Base-by-base conservation (phyloP, 2,329 filamentous ascomycete genomes). In the Paramyrothecium roridum region DNA sequence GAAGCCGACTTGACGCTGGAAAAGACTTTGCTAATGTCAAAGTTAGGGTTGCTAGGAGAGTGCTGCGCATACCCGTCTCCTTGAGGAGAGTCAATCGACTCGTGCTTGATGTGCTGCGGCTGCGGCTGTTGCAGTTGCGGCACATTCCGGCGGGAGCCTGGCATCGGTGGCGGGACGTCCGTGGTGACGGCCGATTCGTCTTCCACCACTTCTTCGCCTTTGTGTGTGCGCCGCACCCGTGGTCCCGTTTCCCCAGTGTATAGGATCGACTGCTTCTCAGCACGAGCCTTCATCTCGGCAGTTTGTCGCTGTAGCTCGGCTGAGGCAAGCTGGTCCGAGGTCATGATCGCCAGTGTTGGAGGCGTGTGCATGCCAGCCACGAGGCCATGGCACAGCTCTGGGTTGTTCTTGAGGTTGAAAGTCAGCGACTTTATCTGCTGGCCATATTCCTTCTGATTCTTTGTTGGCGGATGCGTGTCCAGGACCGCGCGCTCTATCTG, bases 171-270 rank as follows among this genome's bases (percentile, higher is more conserved):
- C 10, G 69, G 69, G n/a, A 67, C 65, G 22, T 75, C 30, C 19
- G 33, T 51, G 19, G 66, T 69, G n/a, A 72, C 57, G 40, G 73
- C 69, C n/a, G 74, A 79, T 34, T 96, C 91, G 48, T 89, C 86
- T 58, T 93, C 92, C 17, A 98, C 82, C 17, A 96, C 73, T 68
- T 98, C 95, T 56, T 97, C 93, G 13, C 95, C 95, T 72, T 98
- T 98, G 76, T 98, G 93, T 2, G 93, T 97, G 62, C 90, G 86
- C 64, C 92, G 84, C 55, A 97, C 87, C 3, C 92, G 86, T 3
- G 93, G 91, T 50, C 84, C 81, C 1, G 71, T 70, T 19, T 89
- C 85, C 20, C 90, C 84, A 16, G 91, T 84, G 57, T 93, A 86
- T 34, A 96, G 82, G 49, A 95, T 93, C 48, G 93, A 90, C 70